Evolutionary conservation across 2,329 filamentous ascomycete species (phyloP).

Genomic region (Fusarium buharicum): DNA sequence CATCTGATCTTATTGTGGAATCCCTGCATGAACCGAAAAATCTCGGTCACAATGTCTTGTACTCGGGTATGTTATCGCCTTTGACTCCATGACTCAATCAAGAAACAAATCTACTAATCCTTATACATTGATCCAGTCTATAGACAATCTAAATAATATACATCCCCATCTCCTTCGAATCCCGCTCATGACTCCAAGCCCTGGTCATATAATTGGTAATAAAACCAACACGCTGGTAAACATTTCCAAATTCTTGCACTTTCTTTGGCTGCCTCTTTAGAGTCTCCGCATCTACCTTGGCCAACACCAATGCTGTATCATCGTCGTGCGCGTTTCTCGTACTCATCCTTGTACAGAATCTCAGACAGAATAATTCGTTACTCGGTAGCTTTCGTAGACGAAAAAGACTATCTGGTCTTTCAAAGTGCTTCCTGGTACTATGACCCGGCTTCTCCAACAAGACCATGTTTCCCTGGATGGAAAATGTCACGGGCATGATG

Average conservation of each 20-base stretch:
- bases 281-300: constrained; percentile 9
- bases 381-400: constrained; percentile 14
- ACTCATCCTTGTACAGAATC: constrained; percentile 14
- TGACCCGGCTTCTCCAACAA: constrained; percentile 21
- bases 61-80: not conserved
- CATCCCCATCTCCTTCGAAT: constrained; percentile 21
- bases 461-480: not conserved
- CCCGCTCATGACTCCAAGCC: constrained; percentile 26
- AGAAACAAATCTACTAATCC: not conserved
- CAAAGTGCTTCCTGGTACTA: not conserved
- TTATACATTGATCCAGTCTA: not conserved
- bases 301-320: constrained; percentile 34
- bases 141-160: constrained; percentile 26
- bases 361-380: constrained; percentile 21
- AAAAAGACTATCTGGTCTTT: constrained; percentile 32
- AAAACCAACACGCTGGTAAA: constrained; percentile 36
- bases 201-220: constrained; percentile 28
- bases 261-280: constrained; percentile 24
- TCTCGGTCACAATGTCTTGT: not conserved
- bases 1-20: not conserved
- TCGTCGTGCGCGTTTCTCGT: constrained; percentile 30
- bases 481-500: constrained; percentile 19
- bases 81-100: not conserved
- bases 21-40: not conserved
- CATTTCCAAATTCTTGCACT: constrained; percentile 20